Evolutionary conservation across 83 land plant species (phyloP), one percentile per base, ranked within the genome.

Genomic region (Thuja plicata): DNA sequence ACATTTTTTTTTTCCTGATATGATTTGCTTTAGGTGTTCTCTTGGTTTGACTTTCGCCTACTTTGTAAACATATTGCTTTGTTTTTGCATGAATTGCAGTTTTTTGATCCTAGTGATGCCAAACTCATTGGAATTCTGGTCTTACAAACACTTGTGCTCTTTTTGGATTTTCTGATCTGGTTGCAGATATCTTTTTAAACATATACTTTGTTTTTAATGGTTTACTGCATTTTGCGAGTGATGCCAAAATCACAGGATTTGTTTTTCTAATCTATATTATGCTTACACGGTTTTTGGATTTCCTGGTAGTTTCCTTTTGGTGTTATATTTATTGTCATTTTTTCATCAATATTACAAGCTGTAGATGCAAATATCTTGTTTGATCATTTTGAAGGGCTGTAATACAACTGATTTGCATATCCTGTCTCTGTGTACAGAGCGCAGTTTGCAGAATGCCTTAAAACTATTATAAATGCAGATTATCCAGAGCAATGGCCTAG

Each of bases 401-500:
- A 60, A 60, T 32, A 32, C 17, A 84, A 88, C 41, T 71, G 40
- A 48, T 37, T 55, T 21, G 32, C 13, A 89, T 52, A 87, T 92
- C 0, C 89, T 89, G 37, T 88, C 86, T 74, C 55, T 88, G 73
- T 87, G 88, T 85, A 60, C 93, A 98, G 99, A 89, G 95, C 93
- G 54, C 99, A 97, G 90, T 93, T 98, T 38, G 99, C 95, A 24
- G 99, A 98, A 82, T 96, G 99, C 77, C 86, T 98, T 55, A 98
- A 98, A 91, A 98, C 99, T 11, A 94, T 98, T 35, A 90, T 98
- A 46, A 95, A 98, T 93, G 92, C 94, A 83, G 99, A 98, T 89
- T 98, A 97, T 89, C 99, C 99, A 1, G 99, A 98, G 76, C 96
- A 93, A 66, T 98, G 99, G 99, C 99, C 99, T 11, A 50, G 84